A percentile compares a stretch with the other conserved stretches of the same genome.
These are phyloP conservation scores for Bothriochloa decipiens DNA, from an alignment of 176 grass and related monocot genomes.

Conservation along the genomic window DNA sequence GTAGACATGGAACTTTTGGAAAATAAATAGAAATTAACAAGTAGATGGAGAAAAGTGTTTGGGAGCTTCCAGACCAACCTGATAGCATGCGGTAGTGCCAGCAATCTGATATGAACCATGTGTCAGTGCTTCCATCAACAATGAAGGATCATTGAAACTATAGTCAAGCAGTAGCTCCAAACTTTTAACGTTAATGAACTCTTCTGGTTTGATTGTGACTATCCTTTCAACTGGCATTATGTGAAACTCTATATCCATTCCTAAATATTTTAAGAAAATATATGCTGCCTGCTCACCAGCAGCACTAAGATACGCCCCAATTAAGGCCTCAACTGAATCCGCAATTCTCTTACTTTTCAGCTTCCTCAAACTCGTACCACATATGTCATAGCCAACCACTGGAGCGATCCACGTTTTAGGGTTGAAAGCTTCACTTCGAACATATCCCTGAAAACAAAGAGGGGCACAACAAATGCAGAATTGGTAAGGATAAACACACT, in stretches of 20 bases:
- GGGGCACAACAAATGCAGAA: conserved; percentile 26
- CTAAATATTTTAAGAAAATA: conserved; percentile 58
- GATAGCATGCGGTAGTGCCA: conserved; percentile 60
- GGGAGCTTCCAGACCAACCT: conserved; percentile 39
- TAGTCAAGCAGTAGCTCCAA: conserved; percentile 53
- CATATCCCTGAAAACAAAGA: conserved; percentile 58
- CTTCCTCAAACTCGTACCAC: conserved; percentile 41
- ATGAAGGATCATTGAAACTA: conserved; percentile 50
- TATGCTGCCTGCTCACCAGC: conserved; percentile 66
- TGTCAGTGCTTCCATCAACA: conserved; percentile 79
- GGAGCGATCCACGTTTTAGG: conserved; percentile 67
- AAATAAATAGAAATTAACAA: conserved; percentile 1
- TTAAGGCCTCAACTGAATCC: conserved; percentile 73
- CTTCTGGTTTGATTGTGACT: background rate
- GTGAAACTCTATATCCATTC: conserved; percentile 63
- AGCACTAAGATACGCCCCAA: conserved; percentile 61
- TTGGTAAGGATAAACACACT: background rate
- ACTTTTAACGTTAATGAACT: conserved; percentile 50
- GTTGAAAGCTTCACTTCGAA: conserved; percentile 52
- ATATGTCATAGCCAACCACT: conserved; percentile 36
- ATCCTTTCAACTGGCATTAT: conserved; percentile 42
- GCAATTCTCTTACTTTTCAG: conserved; percentile 75
- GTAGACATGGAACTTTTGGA: background rate
- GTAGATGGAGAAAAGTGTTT: background rate
- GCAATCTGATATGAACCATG: conserved; percentile 71